Conservation (phyloP, 208 protist species). For the Leishmania lainsoni region DNA sequence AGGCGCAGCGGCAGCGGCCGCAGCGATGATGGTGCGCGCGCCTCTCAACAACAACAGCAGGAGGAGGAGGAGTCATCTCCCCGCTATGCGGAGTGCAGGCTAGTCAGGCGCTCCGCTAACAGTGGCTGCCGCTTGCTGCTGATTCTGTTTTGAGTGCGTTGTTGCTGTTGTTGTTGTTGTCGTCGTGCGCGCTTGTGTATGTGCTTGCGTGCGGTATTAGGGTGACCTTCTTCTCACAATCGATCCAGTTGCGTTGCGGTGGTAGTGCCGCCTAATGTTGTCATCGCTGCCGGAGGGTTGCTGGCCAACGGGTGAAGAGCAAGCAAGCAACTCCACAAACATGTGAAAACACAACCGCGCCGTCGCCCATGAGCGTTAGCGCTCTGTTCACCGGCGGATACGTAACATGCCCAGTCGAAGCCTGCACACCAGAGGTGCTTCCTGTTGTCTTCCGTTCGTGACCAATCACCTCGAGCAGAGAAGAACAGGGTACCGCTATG, state of each 20-base stretch:
- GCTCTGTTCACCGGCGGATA: constrained; percentile 19
- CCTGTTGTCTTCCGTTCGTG: neutral
- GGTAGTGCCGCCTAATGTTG: neutral
- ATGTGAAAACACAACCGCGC: constrained; percentile 10
- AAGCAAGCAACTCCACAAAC: neutral
- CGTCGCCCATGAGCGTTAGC: constrained; percentile 21
- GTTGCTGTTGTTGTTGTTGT: neutral
- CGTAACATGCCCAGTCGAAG: constrained; percentile 14
- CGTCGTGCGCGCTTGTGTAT: neutral
- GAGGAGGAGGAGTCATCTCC: neutral
- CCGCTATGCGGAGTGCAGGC: neutral
- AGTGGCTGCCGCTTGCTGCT: neutral
- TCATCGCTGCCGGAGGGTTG: neutral
- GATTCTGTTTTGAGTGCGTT: neutral
- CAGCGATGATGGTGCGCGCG: neutral
- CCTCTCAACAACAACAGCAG: neutral
- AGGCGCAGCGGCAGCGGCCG: neutral
- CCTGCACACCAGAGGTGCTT: constrained; percentile 13
- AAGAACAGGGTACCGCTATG: constrained; percentile 9
- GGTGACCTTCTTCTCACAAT: neutral
- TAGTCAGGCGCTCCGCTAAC: neutral
- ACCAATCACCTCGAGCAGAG: neutral
- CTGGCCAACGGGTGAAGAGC: constrained; percentile 13
- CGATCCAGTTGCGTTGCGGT: neutral
- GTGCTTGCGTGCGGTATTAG: neutral